A percentile compares a stretch with the other conserved stretches of the same genome.
Evolutionary conservation across 768 basidiomycete species (phyloP).

Genomic region (Leccinum fibrillosum): DNA sequence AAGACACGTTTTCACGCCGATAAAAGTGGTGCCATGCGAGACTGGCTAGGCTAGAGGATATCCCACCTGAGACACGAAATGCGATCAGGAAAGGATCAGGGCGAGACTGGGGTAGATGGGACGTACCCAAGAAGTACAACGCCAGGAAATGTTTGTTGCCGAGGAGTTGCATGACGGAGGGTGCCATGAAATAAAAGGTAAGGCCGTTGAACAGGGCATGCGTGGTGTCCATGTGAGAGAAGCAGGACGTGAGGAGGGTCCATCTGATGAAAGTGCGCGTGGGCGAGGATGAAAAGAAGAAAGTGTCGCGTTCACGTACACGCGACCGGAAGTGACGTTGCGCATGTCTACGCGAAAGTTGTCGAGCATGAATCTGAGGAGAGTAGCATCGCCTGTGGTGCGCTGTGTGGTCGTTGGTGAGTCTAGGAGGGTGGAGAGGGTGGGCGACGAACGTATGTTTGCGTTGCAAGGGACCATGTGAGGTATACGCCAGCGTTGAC

Average conservation of each 20-base stretch:
- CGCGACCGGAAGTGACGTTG: slow-evolving; percentile 61
- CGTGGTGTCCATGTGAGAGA: slow-evolving; percentile 60
- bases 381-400: slow-evolving; percentile 38
- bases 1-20: slow-evolving; percentile 30
- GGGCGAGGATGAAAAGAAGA: not conserved
- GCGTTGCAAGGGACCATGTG: slow-evolving; percentile 48
- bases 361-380: slow-evolving; percentile 48
- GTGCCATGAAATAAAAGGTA: slow-evolving; percentile 75
- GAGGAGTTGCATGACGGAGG: slow-evolving; percentile 55
- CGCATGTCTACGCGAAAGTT: slow-evolving; percentile 63
- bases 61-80: slow-evolving; percentile 45
- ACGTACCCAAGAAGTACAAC: slow-evolving; percentile 71
- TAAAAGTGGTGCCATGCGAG: slow-evolving; percentile 43
- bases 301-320: slow-evolving; percentile 40
- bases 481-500: slow-evolving; percentile 61
- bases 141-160: slow-evolving; percentile 64
- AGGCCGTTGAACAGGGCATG: slow-evolving; percentile 79
- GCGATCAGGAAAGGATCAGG: not conserved
- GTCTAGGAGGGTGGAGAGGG: not conserved
- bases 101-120: slow-evolving; percentile 1
- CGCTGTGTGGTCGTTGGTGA: slow-evolving; percentile 22
- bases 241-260: slow-evolving; percentile 67
- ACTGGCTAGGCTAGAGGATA: slow-evolving; percentile 49
- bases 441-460: slow-evolving; percentile 33
- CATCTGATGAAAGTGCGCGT: slow-evolving; percentile 45